Conservation (phyloP, 257 asterid genomes). For the Lycium ferocissimum region DNA sequence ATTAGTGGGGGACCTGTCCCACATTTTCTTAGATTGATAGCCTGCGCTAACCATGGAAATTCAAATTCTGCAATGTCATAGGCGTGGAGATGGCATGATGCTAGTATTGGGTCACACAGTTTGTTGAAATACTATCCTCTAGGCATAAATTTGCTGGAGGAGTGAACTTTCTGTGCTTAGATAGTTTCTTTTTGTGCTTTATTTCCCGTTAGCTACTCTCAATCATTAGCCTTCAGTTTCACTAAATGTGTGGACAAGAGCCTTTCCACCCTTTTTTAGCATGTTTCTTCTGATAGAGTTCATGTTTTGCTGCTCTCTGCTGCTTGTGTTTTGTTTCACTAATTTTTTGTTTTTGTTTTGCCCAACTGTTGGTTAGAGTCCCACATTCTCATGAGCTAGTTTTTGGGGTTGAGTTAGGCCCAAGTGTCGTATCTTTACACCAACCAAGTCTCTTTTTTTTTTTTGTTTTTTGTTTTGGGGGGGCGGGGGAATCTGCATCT, state of each 20-base stretch:
- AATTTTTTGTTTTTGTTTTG: not conserved
- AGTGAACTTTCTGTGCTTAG: constrained; percentile 5
- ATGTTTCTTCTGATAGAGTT: not conserved
- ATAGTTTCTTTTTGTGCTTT: not conserved
- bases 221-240: not conserved
- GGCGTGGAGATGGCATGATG: too few relatives aligned
- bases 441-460: not conserved
- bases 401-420: too few relatives aligned
- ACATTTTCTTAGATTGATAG: not conserved
- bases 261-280: not conserved
- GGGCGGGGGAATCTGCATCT: not conserved
- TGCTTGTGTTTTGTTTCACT: not conserved
- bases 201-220: not conserved
- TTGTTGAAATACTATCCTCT: not conserved
- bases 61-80: not conserved
- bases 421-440: too few relatives aligned
- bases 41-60: not conserved
- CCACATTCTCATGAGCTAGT: too few relatives aligned
- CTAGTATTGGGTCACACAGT: not conserved
- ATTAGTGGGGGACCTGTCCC: not conserved
- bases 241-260: not conserved
- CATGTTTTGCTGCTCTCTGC: not conserved
- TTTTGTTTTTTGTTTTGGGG: not conserved
- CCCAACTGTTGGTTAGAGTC: not conserved
- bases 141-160: not conserved